Evolutionary conservation across 2,329 filamentous ascomycete species (phyloP), one percentile per base, ranked within the genome.

Genomic region (Diaporthe humulicola): DNA sequence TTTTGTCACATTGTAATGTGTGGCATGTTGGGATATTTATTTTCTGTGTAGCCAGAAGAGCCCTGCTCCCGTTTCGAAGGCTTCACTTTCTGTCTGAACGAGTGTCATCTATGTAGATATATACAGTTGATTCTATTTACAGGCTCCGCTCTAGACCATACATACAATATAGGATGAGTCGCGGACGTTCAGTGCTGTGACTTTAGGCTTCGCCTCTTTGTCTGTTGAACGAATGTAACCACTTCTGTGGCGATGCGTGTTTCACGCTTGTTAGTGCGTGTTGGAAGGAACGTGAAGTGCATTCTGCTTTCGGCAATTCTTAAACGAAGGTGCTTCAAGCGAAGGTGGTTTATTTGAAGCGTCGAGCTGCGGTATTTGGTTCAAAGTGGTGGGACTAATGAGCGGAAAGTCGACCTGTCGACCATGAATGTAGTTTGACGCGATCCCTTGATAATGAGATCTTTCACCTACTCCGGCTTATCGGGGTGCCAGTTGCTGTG

Each of bases 291-390:
- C 19, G 28, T 38, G 14, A 2, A 15, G 2, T 3, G 28, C 4
- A 25, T 4, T 1, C 17, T 1, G 25, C 25, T 1, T 10, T n/a
- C 28, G 0, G 12, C 0, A 12, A 1, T 15, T 25, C 2, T 33
- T 19, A 10, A 48, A 36, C 3, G 40, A 67, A 25, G 14, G 19
- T 50, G 10, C 4, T 25, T 17, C 7, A 12, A 71, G 25, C 15
- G 67, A 48, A 7, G 3, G 54, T 58, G 5, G 5, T 19, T 10
- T 48, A 3, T 17, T 15, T 50, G 22, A 8, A 19, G 25, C 19
- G 61, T 67, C 25, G 30, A 38, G 42, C 28, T 19, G n/a, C 3
- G 15, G 30, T 25, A 17, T 19, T 50, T 50, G 30, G 30, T 25
- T 25, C 2, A 15, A 15, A 38, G 6, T 12, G 22, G 9, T 1